These are phyloP conservation scores for Spizellomyces punctatus DNA, from an alignment of 192 early-diverging fungal genomes.

Conservation along the genomic window DNA sequence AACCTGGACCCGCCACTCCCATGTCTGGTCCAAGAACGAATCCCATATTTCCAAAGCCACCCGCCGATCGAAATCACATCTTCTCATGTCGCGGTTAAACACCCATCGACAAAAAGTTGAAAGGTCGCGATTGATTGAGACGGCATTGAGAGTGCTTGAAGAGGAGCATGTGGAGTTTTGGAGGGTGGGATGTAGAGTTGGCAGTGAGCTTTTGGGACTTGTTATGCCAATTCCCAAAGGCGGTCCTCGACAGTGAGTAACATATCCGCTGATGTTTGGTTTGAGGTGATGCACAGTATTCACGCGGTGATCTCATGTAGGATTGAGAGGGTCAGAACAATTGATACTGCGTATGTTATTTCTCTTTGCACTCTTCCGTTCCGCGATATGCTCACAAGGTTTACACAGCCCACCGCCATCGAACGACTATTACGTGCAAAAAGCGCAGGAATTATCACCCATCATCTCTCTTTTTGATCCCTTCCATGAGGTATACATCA, in stretches of 20 bases:
- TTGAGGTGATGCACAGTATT: not conserved
- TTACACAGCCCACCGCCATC: not conserved
- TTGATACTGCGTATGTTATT: conserved; percentile 9
- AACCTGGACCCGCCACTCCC: conserved; percentile 49
- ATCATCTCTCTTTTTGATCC: conserved; percentile 46
- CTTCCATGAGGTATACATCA: conserved; percentile 25
- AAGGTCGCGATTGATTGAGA: conserved; percentile 49
- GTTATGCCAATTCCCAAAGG: conserved; percentile 48
- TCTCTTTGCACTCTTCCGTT: too few species aligned
- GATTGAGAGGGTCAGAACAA: conserved; percentile 28
- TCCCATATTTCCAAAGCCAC: conserved; percentile 17
- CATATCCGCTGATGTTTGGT: not conserved
- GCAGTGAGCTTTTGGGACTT: conserved; percentile 57
- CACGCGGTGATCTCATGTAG: not conserved
- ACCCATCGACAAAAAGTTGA: conserved; percentile 50
- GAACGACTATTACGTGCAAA: conserved; percentile 1
- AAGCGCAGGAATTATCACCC: conserved; percentile 39
- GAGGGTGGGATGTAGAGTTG: conserved; percentile 50
- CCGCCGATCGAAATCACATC: conserved; percentile 20
- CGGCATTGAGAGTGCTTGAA: conserved; percentile 50
- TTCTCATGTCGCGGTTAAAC: conserved; percentile 50
- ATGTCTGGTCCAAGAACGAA: conserved; percentile 42
- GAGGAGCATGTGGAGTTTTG: conserved; percentile 53
- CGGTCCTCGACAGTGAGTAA: conserved; percentile 46
- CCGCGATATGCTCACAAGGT: too few species aligned